phyloP scores from a whole-genome alignment of 306 rosid species.

The Cajanus cajan region DNA sequence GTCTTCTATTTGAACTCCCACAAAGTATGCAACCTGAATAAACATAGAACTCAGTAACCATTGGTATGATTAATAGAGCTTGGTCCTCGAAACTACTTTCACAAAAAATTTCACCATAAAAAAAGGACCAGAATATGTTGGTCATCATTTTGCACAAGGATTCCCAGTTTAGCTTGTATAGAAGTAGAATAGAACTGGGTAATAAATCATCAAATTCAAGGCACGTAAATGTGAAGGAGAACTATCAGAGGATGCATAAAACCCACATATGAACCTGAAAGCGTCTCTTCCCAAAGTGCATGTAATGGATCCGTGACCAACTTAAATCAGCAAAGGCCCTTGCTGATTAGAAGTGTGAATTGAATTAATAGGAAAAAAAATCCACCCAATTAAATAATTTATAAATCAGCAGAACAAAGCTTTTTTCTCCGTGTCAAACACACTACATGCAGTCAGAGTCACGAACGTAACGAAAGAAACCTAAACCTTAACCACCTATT shows the following conservation, averaged over 20 bases:
- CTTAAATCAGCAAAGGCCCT: not conserved
- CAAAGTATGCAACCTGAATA: conserved; percentile 83
- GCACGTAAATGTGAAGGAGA: conserved; percentile 17
- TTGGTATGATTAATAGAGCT: not conserved
- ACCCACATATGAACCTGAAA: not conserved
- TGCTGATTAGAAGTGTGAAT: not conserved
- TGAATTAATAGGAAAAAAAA: not conserved
- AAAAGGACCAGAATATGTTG: not conserved
- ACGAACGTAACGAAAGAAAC: conserved; percentile 1
- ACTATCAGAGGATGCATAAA: conserved; percentile 22
- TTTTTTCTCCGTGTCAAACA: not conserved
- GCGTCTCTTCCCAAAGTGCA: conserved; percentile 25
- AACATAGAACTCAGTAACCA: not conserved
- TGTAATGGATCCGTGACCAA: conserved; percentile 22
- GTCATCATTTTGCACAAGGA: not conserved
- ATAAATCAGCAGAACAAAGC: not conserved
- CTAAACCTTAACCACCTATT: conserved; percentile 9
- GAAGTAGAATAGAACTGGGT: not conserved
- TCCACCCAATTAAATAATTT: not conserved
- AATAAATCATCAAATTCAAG: not conserved
- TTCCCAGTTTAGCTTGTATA: not conserved
- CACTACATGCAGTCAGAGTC: not conserved
- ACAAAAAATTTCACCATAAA: not conserved
- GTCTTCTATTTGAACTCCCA: conserved; percentile 83
- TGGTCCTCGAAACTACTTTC: too few relatives aligned